These are phyloP conservation scores for Mimosa bimucronata DNA, from an alignment of 306 rosid genomes.

Conservation along the genomic window DNA sequence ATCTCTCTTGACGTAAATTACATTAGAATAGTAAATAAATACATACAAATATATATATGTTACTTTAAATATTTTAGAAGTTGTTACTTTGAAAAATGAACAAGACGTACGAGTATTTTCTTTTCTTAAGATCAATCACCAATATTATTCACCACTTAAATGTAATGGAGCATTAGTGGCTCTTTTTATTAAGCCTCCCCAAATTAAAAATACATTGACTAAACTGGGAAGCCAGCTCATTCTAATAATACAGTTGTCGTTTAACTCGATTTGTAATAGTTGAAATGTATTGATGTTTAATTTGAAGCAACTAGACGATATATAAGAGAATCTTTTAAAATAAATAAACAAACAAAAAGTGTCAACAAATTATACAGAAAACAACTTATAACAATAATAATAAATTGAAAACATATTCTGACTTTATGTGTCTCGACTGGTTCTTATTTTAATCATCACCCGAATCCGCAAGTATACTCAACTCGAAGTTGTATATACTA, in stretches of 20 bases:
- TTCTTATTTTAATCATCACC: not conserved
- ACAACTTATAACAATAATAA: not conserved
- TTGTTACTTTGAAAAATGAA: no score
- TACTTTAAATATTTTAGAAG: no score
- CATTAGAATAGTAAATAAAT: no score
- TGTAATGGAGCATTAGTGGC: no score
- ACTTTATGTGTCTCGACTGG: not conserved
- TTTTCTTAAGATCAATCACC: no score
- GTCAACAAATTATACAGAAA: not conserved
- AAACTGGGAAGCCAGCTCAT: no score
- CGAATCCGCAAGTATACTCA: not conserved
- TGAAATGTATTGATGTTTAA: not conserved
- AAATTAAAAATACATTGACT: no score
- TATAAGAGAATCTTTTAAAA: not conserved
- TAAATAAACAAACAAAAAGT: not conserved
- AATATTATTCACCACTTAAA: no score
- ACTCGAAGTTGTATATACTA: not conserved
- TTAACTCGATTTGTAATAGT: not conserved
- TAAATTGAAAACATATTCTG: not conserved
- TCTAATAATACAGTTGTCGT: not conserved
- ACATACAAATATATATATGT: no score
- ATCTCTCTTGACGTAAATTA: no score
- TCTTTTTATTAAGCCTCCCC: not conserved
- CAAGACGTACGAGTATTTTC: no score
- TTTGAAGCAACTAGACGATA: not conserved